Evolutionary conservation across 1,284 basidiomycete species (phyloP), one percentile per base, ranked within the genome.

Genomic region (Erythrobasidium hasegawianum): DNA sequence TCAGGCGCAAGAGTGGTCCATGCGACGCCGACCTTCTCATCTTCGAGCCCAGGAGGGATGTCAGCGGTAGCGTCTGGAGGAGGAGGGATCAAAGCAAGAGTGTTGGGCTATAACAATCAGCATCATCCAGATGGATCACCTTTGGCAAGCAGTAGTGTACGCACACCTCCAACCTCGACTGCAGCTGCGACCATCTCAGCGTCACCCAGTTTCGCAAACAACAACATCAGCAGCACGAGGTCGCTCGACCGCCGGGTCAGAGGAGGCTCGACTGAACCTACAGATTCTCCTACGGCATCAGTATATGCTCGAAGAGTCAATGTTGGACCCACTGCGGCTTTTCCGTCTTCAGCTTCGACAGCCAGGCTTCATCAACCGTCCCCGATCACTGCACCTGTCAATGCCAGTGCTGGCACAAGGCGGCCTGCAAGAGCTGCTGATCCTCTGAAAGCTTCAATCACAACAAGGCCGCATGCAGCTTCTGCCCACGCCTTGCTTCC

Each of bases 121-220:
- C 22, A 18, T 10, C 33, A 18, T 10, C 14, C n/a, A 20, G n/a
- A 11, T 22, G 9, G 22, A 39, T 16, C 16, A 18, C n/a, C 16
- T 40, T 10, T 55, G 38, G 2, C 53, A 56, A 38, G 13, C 22
- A 39, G 61, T 9, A 64, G 41, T 38, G 40, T 61, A n/a, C 61
- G 61, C 9, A 52, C 61, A 45, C 22, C 54, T n/a, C 54, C 61
- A 29, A 57, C 61, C 11, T 54, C n/a, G n/a, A n/a, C n/a, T n/a
- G n/a, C 61, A 43, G 61, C 40, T 47, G 43, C 43, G 43, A 47
- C 43, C 16, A 24, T 53, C 26, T 22, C 50, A 53, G 50, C 50
- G 20, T 65, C 55, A 26, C 45, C 61, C 11, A 56, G 33, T 18
- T 13, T 57, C 54, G n/a, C 11, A 33, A 56, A 18, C 54, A 14